phyloP scores from a whole-genome alignment of 2,329 filamentous ascomycete genomes.

The Colletotrichum eremochloae region DNA sequence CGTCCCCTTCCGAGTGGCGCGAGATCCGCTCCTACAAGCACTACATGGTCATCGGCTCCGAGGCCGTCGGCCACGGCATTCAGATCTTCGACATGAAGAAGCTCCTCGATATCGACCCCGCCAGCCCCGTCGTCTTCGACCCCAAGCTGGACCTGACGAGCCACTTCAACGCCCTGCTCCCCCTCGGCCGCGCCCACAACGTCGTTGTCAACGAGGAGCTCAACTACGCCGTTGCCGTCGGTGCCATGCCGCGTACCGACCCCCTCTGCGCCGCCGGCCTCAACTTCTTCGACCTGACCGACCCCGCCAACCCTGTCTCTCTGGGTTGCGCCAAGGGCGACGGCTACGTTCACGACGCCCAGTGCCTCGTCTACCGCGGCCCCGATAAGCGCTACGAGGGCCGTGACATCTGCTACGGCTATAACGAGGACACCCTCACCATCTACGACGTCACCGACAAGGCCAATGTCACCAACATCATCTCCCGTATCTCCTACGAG shows the following conservation, averaged over 20 bases:
- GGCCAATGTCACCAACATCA: conserved; percentile 58
- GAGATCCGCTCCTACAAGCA: conserved; percentile 53
- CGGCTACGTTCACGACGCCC: conserved; percentile 72
- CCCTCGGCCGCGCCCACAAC: conserved; percentile 57
- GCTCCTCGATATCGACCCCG: conserved; percentile 59
- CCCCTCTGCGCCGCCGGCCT: conserved; percentile 63
- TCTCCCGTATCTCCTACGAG: conserved; percentile 66
- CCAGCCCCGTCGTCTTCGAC: conserved; percentile 51
- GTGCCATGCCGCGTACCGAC: conserved; percentile 54
- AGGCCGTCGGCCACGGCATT: conserved; percentile 64
- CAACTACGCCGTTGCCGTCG: conserved; percentile 61
- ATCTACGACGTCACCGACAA: conserved; percentile 68
- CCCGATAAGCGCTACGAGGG: conserved; percentile 62
- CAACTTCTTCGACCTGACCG: conserved; percentile 69
- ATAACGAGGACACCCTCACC: conserved; percentile 67
- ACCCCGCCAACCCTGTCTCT: conserved; percentile 65
- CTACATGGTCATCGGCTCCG: conserved; percentile 56
- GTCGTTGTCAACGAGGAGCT: conserved; percentile 63
- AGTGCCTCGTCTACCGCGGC: conserved; percentile 68
- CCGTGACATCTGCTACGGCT: conserved; percentile 68
- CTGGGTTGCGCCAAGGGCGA: conserved; percentile 67
- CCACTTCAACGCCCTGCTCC: conserved; percentile 50
- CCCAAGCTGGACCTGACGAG: conserved; percentile 50
- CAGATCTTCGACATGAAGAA: conserved; percentile 74
- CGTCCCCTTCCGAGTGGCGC: conserved; percentile 47